phyloP scores from a whole-genome alignment of 23 red algal genomes.

The Gracilaria domingensis region DNA sequence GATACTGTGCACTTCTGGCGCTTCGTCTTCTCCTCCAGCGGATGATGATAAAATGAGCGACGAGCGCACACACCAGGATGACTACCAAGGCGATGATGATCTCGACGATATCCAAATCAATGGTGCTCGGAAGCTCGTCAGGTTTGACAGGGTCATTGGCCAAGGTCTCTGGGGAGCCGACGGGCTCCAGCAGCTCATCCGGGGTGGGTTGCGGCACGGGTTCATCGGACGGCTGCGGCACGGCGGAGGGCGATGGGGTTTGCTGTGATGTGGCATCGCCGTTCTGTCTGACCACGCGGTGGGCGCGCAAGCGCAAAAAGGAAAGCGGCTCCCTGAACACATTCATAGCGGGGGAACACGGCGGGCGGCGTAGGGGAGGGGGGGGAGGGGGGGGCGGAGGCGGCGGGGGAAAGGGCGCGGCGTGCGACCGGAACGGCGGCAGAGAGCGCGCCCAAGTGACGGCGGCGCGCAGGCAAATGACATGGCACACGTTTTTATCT shows the following conservation, averaged over 20 bases:
- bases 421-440: not conserved
- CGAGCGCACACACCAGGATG: conserved; percentile 1
- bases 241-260: not conserved
- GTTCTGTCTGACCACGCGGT: no score
- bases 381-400: not conserved
- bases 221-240: not conserved
- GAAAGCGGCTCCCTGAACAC: not conserved
- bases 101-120: not conserved
- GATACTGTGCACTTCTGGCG: not conserved
- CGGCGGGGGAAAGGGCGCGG: not conserved
- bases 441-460: conserved; percentile 4
- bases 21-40: conserved; percentile 20
- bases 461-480: not conserved
- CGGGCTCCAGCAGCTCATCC: not conserved
- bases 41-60: conserved; percentile 5
- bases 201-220: not conserved
- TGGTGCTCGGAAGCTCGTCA: not conserved
- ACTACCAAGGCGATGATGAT: conserved; percentile 29
- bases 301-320: not conserved
- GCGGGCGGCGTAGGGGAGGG: not conserved
- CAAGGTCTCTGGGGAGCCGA: not conserved
- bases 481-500: not conserved
- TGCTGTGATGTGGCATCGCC: no score
- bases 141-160: not conserved
- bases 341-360: no score